Conservation (phyloP, 2,329 filamentous ascomycete species). For the Trichoderma sp. region DNA sequence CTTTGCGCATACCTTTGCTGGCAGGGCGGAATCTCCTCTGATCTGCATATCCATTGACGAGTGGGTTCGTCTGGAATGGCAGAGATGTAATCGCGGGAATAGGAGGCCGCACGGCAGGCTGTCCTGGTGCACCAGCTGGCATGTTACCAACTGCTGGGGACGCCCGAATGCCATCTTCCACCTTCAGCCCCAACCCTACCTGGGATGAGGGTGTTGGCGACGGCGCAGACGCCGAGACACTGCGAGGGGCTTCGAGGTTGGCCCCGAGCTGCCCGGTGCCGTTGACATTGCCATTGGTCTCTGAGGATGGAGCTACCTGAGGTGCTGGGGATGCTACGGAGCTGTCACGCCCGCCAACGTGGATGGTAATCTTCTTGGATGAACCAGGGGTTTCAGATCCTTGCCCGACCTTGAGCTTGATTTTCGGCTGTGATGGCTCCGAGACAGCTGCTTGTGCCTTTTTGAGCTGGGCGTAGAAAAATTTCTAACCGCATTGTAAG, state of each 20-base stretch:
- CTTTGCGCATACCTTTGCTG: conserved; percentile 41
- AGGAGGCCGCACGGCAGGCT: conserved; percentile 22
- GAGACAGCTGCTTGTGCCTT: conserved; percentile 70
- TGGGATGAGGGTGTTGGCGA: conserved; percentile 47
- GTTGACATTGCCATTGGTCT: conserved; percentile 24
- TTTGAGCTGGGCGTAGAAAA: conserved; percentile 65
- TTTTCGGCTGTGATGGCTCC: conserved; percentile 71
- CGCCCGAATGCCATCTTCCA: conserved; percentile 34
- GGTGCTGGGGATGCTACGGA: conserved; percentile 50
- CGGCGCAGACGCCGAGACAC: conserved; percentile 36
- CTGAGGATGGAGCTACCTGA: conserved; percentile 32
- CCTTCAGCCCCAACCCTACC: conserved; percentile 33
- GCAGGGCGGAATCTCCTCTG: conserved; percentile 38
- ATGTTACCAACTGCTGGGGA: conserved; percentile 27
- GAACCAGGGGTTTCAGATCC: conserved; percentile 43
- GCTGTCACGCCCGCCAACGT: conserved; percentile 60
- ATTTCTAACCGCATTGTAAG: conserved; percentile 49
- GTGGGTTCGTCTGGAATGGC: conserved; percentile 29
- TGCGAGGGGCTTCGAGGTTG: conserved; percentile 40
- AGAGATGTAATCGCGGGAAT: conserved; percentile 22
- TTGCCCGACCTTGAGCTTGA: conserved; percentile 71
- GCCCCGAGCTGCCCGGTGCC: conserved; percentile 12
- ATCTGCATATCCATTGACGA: conserved; percentile 35
- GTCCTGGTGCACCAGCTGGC: conserved; percentile 22
- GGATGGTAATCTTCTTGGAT: conserved; percentile 68